A percentile compares a stretch with the other conserved stretches of the same genome.
phyloP scores from a whole-genome alignment of 2,329 filamentous ascomycete species.

The Monosporascus sp. region DNA sequence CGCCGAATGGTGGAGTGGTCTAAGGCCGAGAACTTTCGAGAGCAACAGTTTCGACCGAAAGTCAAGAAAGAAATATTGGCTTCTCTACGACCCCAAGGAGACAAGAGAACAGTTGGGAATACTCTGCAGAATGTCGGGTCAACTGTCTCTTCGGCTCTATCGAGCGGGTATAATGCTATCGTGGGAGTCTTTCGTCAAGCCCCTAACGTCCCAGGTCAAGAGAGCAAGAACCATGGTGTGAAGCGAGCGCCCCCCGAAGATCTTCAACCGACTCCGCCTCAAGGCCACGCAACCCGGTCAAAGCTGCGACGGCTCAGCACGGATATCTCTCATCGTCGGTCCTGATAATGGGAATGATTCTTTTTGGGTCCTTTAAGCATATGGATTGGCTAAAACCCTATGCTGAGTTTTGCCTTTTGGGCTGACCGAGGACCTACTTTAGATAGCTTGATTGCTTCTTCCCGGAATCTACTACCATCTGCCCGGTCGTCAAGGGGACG shows the following conservation, averaged over 20 bases:
- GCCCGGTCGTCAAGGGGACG: too few species aligned
- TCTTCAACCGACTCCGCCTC: not conserved
- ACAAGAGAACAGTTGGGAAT: not conserved
- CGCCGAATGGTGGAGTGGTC: conserved; percentile 3
- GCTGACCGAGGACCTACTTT: too few species aligned
- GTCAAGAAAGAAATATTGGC: not conserved
- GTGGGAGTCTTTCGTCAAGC: not conserved
- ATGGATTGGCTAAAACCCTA: too few species aligned
- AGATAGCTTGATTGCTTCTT: too few species aligned
- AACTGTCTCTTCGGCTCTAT: not conserved
- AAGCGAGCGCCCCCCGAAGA: not conserved
- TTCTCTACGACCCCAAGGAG: not conserved
- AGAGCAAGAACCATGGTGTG: not conserved
- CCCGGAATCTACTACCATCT: too few species aligned
- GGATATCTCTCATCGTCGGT: not conserved
- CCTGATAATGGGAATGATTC: not conserved
- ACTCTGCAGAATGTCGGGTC: not conserved
- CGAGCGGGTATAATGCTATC: not conserved
- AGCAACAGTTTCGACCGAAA: conserved; percentile 2
- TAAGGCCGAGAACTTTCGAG: not conserved
- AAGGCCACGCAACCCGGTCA: not conserved
- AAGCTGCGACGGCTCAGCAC: not conserved
- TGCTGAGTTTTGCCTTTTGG: too few species aligned
- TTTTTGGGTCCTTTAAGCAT: too few species aligned
- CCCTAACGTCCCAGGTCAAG: not conserved